Evolutionary conservation across 768 basidiomycete genomes (phyloP).

Genomic region (Mycena metata): DNA sequence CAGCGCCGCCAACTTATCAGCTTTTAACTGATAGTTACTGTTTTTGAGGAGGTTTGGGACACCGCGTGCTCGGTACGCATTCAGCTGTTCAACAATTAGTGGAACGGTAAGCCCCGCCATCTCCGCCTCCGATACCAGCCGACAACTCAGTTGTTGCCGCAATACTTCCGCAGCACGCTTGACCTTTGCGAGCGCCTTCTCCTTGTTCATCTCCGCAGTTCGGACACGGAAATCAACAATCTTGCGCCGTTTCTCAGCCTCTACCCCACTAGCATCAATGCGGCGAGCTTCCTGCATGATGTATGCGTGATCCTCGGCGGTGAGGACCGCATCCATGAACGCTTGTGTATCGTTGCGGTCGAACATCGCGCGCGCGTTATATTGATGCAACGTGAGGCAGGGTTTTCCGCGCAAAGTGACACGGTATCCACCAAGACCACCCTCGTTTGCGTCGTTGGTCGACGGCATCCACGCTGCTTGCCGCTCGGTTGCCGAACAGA

Average conservation of each 20-base stretch:
- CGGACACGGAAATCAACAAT: neutral
- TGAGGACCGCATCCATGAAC: neutral
- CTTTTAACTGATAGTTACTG: too few relatives aligned
- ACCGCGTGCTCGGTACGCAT: too few relatives aligned
- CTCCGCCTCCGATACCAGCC: too few relatives aligned
- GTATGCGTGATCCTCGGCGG: neutral
- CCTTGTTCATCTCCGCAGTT: neutral
- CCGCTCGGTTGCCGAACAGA: constrained; percentile 36
- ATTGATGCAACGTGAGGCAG: neutral
- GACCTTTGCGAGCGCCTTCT: too few relatives aligned
- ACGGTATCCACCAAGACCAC: neutral
- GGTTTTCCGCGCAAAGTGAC: neutral
- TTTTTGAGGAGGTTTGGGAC: too few relatives aligned
- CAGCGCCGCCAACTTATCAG: too few relatives aligned
- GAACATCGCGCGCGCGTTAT: neutral
- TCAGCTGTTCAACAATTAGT: too few relatives aligned
- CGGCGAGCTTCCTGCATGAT: neutral
- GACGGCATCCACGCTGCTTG: constrained; percentile 44
- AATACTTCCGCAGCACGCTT: too few relatives aligned
- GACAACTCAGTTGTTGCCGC: too few relatives aligned
- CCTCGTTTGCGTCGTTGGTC: constrained; percentile 2
- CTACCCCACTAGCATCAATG: neutral
- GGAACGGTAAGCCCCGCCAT: too few relatives aligned
- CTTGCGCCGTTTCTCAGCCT: neutral
- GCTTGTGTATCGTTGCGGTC: neutral